Evolutionary conservation across 352 stramenopile species (phyloP).

Genomic region (Phytophthora tubulina): DNA sequence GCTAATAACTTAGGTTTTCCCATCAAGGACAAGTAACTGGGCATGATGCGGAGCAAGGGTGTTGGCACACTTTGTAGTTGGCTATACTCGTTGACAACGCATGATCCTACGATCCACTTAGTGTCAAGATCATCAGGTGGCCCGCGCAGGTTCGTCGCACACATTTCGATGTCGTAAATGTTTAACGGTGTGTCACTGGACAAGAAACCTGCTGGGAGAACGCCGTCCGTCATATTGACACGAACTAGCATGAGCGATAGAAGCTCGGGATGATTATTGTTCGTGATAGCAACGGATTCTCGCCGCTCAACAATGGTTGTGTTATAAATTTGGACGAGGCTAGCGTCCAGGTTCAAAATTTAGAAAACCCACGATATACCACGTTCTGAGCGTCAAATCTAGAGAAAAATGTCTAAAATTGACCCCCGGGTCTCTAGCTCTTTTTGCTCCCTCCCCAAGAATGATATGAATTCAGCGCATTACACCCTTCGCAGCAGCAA

Average conservation of each 20-base stretch:
- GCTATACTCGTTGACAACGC: conserved; percentile 37
- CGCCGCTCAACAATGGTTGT: conserved; percentile 37
- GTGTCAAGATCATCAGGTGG: conserved; percentile 43
- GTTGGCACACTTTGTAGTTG: conserved; percentile 21
- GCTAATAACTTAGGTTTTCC: conserved; percentile 16
- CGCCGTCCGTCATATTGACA: conserved; percentile 44
- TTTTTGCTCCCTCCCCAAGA: no score
- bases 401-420: no score
- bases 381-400: no score
- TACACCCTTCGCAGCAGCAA: no score
- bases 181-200: conserved; percentile 34
- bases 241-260: conserved; percentile 43
- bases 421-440: no score
- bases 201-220: conserved; percentile 43
- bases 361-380: no score
- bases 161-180: conserved; percentile 51
- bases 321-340: no score
- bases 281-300: conserved; percentile 35
- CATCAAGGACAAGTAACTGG: conserved; percentile 8
- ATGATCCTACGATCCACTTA: conserved; percentile 34
- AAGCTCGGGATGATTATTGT: conserved; percentile 35
- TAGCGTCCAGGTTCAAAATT: no score
- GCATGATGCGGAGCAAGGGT: conserved; percentile 5
- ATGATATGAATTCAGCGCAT: no score
- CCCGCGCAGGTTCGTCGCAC: conserved; percentile 38